Evolutionary conservation across 768 basidiomycete species (phyloP).

Genomic region (Phylloporus sp.): DNA sequence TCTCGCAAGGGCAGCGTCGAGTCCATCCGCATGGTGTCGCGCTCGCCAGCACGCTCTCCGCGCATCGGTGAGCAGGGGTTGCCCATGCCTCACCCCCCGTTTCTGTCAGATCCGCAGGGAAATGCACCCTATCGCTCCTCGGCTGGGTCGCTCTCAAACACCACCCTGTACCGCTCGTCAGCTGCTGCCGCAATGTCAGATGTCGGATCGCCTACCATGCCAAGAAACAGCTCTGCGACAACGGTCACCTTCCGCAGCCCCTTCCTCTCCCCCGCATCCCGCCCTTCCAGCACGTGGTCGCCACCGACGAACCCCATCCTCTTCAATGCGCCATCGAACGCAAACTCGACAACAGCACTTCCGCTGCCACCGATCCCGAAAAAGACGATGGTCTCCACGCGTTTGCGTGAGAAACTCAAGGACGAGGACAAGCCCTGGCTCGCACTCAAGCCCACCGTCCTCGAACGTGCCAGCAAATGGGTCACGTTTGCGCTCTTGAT

Average conservation of each 20-base stretch:
- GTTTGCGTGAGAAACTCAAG: slow-evolving; percentile 48
- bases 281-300: slow-evolving; percentile 61
- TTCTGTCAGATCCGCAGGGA: slow-evolving; percentile 30
- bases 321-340: slow-evolving; percentile 25
- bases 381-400: slow-evolving; percentile 40
- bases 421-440: slow-evolving; percentile 47
- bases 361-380: slow-evolving; percentile 42
- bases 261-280: slow-evolving; percentile 66
- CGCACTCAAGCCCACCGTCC: slow-evolving; percentile 31
- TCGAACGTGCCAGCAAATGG: slow-evolving; percentile 42
- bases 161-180: slow-evolving; percentile 30
- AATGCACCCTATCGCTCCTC: slow-evolving; percentile 40
- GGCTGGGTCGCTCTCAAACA: slow-evolving; percentile 19
- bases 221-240: slow-evolving; percentile 41
- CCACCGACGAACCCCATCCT: slow-evolving; percentile 42
- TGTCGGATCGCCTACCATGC: slow-evolving; percentile 21
- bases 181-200: slow-evolving; percentile 22
- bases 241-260: slow-evolving; percentile 56
- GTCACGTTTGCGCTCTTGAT: slow-evolving; percentile 41
- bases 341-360: slow-evolving; percentile 28
- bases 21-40: slow-evolving; percentile 29
- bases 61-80: slow-evolving; percentile 26
- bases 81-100: slow-evolving; percentile 46
- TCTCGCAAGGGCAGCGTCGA: slow-evolving; percentile 46
- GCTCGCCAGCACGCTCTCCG: slow-evolving; percentile 21